Percentiles rank a stretch among this genome's conserved stretches.
phyloP scores from a whole-genome alignment of 2,329 filamentous ascomycete species.

The Aureobasidium subglaciale region DNA sequence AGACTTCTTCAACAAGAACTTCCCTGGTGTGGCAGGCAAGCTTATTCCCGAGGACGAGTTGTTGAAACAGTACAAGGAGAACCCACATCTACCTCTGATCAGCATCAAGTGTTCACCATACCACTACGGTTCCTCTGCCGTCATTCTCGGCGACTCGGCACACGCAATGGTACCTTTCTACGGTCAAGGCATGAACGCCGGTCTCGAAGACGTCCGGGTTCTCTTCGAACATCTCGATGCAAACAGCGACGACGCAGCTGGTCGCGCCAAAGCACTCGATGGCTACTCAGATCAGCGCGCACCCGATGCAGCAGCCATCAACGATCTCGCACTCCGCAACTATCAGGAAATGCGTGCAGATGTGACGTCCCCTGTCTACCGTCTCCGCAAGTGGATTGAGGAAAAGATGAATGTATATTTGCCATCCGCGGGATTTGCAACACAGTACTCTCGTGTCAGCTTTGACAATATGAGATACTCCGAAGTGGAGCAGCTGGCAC shows the following conservation, averaged over 20 bases:
- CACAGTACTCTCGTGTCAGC: conserved; percentile 85
- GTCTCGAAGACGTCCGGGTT: conserved; percentile 85
- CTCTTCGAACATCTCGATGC: conserved; percentile 77
- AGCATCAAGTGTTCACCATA: conserved; percentile 89
- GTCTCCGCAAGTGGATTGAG: conserved; percentile 76
- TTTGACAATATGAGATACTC: conserved; percentile 92
- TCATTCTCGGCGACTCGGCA: conserved; percentile 87
- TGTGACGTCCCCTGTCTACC: conserved; percentile 70
- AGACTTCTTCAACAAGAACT: conserved; percentile 72
- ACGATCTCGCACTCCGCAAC: conserved; percentile 83
- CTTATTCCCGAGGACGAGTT: conserved; percentile 64
- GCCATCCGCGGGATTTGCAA: conserved; percentile 77
- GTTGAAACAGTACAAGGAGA: conserved; percentile 64
- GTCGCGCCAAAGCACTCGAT: conserved; percentile 48
- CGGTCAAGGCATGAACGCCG: conserved; percentile 95
- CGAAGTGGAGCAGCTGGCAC: conserved; percentile 64
- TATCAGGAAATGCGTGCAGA: conserved; percentile 90
- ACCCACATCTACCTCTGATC: conserved; percentile 88
- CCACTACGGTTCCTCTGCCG: conserved; percentile 67
- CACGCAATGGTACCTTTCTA: conserved; percentile 99
- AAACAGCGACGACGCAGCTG: conserved; percentile 42
- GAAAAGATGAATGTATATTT: conserved; percentile 72
- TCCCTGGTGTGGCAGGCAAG: conserved; percentile 70
- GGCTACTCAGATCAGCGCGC: conserved; percentile 70
- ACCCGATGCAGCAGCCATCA: conserved; percentile 80